A percentile compares a stretch with the other conserved stretches of the same genome.
Evolutionary conservation across 1,139 yeast genomes (phyloP).

Genomic region (Dujonia santamariae): DNA sequence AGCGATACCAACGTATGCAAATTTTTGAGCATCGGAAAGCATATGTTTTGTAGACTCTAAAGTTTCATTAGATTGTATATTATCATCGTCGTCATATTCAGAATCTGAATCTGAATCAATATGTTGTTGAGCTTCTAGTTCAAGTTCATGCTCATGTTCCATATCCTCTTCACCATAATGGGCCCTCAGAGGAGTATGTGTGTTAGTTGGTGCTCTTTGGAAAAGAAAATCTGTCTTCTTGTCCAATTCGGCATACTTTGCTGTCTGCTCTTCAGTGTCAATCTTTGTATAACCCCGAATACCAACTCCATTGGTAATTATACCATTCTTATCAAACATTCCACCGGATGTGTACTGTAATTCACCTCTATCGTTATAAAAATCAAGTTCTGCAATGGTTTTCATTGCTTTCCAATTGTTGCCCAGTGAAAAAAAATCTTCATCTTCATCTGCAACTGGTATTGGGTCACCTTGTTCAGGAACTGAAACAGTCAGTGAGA

Average conservation of each 20-base stretch:
- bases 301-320: slow-evolving; percentile 10
- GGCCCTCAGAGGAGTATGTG: slow-evolving; percentile 14
- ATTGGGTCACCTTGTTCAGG: too few relatives aligned
- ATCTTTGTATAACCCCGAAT: slow-evolving; percentile 80
- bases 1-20: slow-evolving; percentile 87
- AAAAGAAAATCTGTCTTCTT: slow-evolving; percentile 83
- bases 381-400: slow-evolving; percentile 47
- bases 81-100: slow-evolving; percentile 32
- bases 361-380: slow-evolving; percentile 52
- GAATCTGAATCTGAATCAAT: slow-evolving; percentile 29
- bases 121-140: too few relatives aligned
- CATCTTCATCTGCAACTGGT: slow-evolving; percentile 22
- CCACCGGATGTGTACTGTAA: slow-evolving; percentile 33
- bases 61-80: slow-evolving; percentile 56
- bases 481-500: too few relatives aligned
- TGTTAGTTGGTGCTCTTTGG: slow-evolving; percentile 23
- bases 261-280: slow-evolving; percentile 84
- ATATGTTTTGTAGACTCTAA: slow-evolving; percentile 77
- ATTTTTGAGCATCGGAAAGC: slow-evolving; percentile 79
- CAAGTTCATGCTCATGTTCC: slow-evolving; percentile 20
- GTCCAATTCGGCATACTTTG: slow-evolving; percentile 69
- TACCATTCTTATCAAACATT: slow-evolving; percentile 18
- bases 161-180: slow-evolving; percentile 10
- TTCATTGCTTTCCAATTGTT: slow-evolving; percentile 54
- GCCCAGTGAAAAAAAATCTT: slow-evolving; percentile 27